These are phyloP conservation scores for Talaromyces verruculosus DNA, from an alignment of 2,329 filamentous ascomycete genomes.

Conservation along the genomic window DNA sequence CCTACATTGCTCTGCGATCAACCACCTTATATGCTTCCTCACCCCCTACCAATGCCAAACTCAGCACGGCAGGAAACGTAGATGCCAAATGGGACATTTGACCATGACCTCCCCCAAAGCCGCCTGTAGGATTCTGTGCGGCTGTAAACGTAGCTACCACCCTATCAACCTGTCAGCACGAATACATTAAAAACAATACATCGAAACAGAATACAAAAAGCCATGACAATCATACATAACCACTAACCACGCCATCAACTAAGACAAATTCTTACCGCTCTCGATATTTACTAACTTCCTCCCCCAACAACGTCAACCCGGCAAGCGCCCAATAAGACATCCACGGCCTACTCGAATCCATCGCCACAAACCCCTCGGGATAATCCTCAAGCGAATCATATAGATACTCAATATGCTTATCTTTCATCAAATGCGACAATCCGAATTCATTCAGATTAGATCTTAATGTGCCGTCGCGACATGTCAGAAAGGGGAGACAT, in stretches of 20 bases:
- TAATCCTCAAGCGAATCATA: constrained; percentile 57
- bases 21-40: constrained; percentile 71
- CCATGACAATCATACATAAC: background rate
- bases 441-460: constrained; percentile 66
- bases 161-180: constrained; percentile 36
- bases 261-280: constrained; percentile 50
- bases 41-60: constrained; percentile 75
- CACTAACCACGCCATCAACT: background rate
- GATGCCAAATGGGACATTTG: constrained; percentile 86
- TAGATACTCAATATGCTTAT: constrained; percentile 52
- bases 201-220: background rate
- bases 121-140: constrained; percentile 79
- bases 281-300: constrained; percentile 67
- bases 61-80: constrained; percentile 80
- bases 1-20: constrained; percentile 72
- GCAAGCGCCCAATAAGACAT: constrained; percentile 89
- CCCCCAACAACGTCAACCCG: constrained; percentile 71
- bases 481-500: constrained; percentile 67
- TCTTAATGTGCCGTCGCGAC: constrained; percentile 50
- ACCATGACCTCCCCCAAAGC: constrained; percentile 91
- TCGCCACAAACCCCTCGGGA: constrained; percentile 67
- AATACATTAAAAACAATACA: background rate
- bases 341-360: constrained; percentile 91
- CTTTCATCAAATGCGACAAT: constrained; percentile 70
- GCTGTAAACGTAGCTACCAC: constrained; percentile 72